Evolutionary conservation across 805 yeast genomes (phyloP), one percentile per base, ranked within the genome.

Genomic region (Ogataea thermomethanolica): DNA sequence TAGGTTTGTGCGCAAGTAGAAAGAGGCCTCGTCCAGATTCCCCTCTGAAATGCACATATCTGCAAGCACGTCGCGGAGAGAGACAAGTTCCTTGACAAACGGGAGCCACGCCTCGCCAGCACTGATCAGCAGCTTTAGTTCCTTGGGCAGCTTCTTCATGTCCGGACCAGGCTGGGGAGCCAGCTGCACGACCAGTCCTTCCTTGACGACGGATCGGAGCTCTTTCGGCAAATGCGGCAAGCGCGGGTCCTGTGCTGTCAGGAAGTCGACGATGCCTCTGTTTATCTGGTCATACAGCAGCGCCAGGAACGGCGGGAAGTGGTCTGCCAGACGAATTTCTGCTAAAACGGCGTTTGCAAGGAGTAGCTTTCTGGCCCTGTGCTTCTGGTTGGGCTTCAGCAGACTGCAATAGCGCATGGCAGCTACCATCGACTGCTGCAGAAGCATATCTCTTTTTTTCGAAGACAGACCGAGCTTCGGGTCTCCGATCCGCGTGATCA

Each of bases 51-150:
- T 43, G 31, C 58, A 45, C 9, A 56, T 29, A 30, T 56, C 54
- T 8, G 61, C 51, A 25, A 53, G 53, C 9, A 46, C 25, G 35
- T 56, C 59, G 26, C 58, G 46, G 2, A 60, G 56, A 21, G 51
- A 44, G 3, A 54, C 44, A 17, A 59, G 42, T 14, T 46, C 49
- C 27, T 51, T 47, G 5, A 56, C 35, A 31, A 56, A 59, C 2
- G 39, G 43, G 5, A 62, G 61, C 64, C 64, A 59, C 1, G 55
- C 62, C n/a, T 46, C 50, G 5, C 50, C 48, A 25, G 46, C 49
- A 7, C 53, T 39, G 3, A 46, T 49, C 23, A 53, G 30, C 12
- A 58, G 37, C 27, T 43, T 46, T 25, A 48, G 45, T 39, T 55
- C 61, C 6, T 42, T 39, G 3, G 59, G 48, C 17, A 44, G 34